Conservation (phyloP, 345 rosid genomes). For the Salix koriyanagi region DNA sequence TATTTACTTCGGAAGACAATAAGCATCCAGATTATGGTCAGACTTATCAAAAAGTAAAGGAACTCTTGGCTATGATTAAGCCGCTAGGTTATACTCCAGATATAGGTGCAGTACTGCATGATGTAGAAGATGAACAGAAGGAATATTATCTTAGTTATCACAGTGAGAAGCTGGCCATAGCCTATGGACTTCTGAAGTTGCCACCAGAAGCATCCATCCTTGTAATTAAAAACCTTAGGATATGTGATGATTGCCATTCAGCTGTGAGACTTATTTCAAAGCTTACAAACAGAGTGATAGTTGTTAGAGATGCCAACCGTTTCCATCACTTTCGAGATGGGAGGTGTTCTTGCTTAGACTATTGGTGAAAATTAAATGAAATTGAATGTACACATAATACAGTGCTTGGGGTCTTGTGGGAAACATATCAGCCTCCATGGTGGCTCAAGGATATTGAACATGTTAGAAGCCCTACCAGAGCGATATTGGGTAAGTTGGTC, state of each 20-base stretch:
- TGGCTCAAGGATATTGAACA: neutral
- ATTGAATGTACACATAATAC: neutral
- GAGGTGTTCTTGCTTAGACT: slow-evolving; percentile 65
- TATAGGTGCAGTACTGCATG: slow-evolving; percentile 54
- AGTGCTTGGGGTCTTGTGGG: neutral
- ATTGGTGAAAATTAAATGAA: slow-evolving; percentile 37
- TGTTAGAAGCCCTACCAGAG: neutral
- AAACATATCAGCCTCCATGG: neutral
- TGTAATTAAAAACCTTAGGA: slow-evolving; percentile 69
- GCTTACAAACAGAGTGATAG: slow-evolving; percentile 47
- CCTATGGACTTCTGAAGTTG: slow-evolving; percentile 65
- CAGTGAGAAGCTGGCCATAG: slow-evolving; percentile 83
- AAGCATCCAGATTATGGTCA: slow-evolving; percentile 55
- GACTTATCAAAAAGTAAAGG: slow-evolving; percentile 56
- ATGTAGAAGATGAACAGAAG: slow-evolving; percentile 83
- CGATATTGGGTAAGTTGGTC: neutral
- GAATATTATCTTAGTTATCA: slow-evolving; percentile 65
- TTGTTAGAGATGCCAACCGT: slow-evolving; percentile 72
- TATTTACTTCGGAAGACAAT: slow-evolving; percentile 62
- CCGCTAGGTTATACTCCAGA: slow-evolving; percentile 67
- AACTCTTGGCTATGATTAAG: slow-evolving; percentile 54
- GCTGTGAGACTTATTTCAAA: slow-evolving; percentile 70
- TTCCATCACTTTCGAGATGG: slow-evolving; percentile 77
- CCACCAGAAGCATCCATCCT: slow-evolving; percentile 55
- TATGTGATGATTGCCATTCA: slow-evolving; percentile 85